Base-by-base conservation (phyloP, 495 filamentous ascomycete genomes). In the Xylaria nigripes region DNA sequence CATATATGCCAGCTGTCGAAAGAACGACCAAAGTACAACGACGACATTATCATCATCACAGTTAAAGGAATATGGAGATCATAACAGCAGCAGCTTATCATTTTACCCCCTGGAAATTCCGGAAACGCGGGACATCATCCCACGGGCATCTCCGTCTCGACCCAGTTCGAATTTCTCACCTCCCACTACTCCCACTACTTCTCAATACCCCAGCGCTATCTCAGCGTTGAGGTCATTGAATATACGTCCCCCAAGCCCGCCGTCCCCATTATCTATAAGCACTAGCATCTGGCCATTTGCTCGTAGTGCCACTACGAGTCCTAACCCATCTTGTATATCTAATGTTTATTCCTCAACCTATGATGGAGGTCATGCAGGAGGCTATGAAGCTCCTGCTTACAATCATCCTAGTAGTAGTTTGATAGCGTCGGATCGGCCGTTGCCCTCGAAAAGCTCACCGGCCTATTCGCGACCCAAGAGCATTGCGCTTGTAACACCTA, bases 401-500 rank as follows among this genome's bases (percentile, higher is more conserved):
- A 68, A 63, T 15, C 65, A 69, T 38, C 59, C 58, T 27, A 45
- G 51, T 9, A 64, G 64, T 24, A 24, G 53, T 36, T 38, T 55
- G 45, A 61, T 48, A 6, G 57, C 61, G 34, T 48, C 68, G 15
- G 73, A 76, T 34, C 68, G 75, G 13, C 75, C 75, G 8, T 60
- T 77, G 19, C 75, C 75, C 0, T 58, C 62, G 15, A 71, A 74
- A 42, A 66, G 66, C 41, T 73, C 75, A 1, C 65, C 68, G 6
- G 60, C 64, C 34, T 73, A 76, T 64, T 74, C 73, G 48, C 66
- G 74, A 36, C 73, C 75, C 3, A 77, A 76, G 63, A 75, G 72
- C 60, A 75, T 77, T 58, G 73, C 76, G 60, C 64, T 77, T 23
- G 72, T 77, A 27, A 76, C 73, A 25, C 75, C 75, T 29, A 72